These are phyloP conservation scores for Fusarium circinatum DNA, from an alignment of 2,329 filamentous ascomycete species.

Conservation along the genomic window DNA sequence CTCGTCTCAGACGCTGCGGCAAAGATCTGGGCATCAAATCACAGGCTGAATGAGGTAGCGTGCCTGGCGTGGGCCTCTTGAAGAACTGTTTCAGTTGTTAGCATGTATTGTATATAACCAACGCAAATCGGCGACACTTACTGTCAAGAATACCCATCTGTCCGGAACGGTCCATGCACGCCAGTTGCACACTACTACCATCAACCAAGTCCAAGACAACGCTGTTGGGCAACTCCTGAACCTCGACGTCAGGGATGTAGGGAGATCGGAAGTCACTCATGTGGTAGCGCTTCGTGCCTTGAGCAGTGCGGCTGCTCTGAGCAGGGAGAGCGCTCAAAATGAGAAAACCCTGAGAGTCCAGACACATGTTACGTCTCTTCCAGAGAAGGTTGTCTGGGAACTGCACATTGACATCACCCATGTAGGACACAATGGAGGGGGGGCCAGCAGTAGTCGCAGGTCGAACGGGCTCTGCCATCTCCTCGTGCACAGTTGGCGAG, in stretches of 20 bases:
- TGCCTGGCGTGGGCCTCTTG: conserved; percentile 52
- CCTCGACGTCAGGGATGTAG: conserved; percentile 86
- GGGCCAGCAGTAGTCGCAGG: conserved; percentile 47
- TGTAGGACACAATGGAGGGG: conserved; percentile 67
- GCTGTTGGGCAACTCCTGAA: conserved; percentile 93
- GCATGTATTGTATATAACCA: neutral
- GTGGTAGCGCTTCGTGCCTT: conserved; percentile 79
- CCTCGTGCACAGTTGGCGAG: conserved; percentile 63
- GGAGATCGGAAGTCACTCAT: conserved; percentile 84
- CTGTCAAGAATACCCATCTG: conserved; percentile 65
- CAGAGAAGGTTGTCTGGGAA: conserved; percentile 96
- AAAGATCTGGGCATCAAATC: neutral
- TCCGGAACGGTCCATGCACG: conserved; percentile 69
- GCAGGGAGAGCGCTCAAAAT: conserved; percentile 74
- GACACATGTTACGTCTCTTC: conserved; percentile 90
- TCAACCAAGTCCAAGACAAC: conserved; percentile 70
- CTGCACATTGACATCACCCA: conserved; percentile 95
- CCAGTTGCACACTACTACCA: conserved; percentile 70
- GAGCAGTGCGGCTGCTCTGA: conserved; percentile 59
- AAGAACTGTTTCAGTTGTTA: conserved; percentile 43
- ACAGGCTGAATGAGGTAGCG: conserved; percentile 47
- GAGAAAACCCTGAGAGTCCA: conserved; percentile 85
- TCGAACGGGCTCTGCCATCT: conserved; percentile 45
- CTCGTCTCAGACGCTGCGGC: neutral
- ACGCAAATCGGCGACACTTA: conserved; percentile 51